Conservation (phyloP, 345 rosid species). For the Carallia pectinifolia region DNA sequence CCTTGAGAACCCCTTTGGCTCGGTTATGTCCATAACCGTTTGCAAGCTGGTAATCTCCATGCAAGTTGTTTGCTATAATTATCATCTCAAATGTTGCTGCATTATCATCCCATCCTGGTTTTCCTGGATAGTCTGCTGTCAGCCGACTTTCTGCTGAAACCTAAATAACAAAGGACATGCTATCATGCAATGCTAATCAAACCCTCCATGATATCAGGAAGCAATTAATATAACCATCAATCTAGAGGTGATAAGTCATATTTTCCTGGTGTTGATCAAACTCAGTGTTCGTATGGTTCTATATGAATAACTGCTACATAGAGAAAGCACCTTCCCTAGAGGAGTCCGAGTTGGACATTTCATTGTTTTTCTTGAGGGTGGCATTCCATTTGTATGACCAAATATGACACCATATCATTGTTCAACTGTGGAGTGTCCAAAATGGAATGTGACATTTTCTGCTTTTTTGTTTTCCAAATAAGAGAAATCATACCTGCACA, state of each 20-base stretch:
- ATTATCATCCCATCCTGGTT: conserved; percentile 67
- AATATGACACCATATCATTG: conserved; percentile 2
- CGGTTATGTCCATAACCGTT: conserved; percentile 56
- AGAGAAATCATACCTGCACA: conserved; percentile 47
- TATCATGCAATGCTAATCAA: conserved; percentile 18
- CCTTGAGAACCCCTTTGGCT: conserved; percentile 69
- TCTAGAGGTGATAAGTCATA: not conserved
- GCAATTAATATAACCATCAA: conserved; percentile 9
- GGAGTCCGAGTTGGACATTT: too few species aligned
- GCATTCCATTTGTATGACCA: not conserved
- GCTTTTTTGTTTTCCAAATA: not conserved
- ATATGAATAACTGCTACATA: not conserved
- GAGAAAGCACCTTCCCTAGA: too few species aligned
- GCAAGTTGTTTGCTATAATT: conserved; percentile 57
- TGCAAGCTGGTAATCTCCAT: conserved; percentile 74
- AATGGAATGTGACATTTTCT: not conserved
- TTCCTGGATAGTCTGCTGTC: conserved; percentile 61
- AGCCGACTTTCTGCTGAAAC: conserved; percentile 51
- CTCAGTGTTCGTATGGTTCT: not conserved
- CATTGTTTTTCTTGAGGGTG: too few species aligned
- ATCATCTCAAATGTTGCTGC: conserved; percentile 64
- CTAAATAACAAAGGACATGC: conserved; percentile 37
- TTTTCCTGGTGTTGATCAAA: not conserved
- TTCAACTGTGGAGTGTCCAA: not conserved
- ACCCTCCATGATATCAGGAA: conserved; percentile 3